phyloP scores from a whole-genome alignment of 1,284 basidiomycete genomes.

The Laetiporus sulphureus region DNA sequence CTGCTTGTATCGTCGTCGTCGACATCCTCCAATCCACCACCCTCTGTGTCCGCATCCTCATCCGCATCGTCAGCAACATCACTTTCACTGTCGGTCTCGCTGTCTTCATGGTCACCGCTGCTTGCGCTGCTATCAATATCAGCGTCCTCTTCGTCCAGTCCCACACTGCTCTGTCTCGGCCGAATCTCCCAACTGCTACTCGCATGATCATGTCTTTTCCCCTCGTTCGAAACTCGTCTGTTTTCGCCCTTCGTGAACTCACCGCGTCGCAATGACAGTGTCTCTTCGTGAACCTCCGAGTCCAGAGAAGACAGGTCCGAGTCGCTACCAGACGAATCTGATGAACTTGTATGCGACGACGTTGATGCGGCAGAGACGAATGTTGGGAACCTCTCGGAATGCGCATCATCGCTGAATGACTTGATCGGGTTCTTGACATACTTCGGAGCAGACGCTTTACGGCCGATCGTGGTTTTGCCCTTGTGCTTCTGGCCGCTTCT shows the following conservation, averaged over 20 bases:
- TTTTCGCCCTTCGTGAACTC: conserved; percentile 28
- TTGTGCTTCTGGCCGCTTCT: conserved; percentile 17
- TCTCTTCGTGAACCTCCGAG: conserved; percentile 33
- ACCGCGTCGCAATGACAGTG: conserved; percentile 50
- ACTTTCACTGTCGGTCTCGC: conserved; percentile 31
- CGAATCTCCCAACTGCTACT: conserved; percentile 58
- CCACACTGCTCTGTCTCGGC: conserved; percentile 61
- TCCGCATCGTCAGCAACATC: conserved; percentile 34
- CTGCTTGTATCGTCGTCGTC: conserved; percentile 27
- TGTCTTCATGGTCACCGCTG: conserved; percentile 39
- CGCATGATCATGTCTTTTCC: conserved; percentile 34
- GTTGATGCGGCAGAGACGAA: conserved; percentile 25
- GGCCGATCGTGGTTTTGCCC: conserved; percentile 21
- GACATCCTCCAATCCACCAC: conserved; percentile 33
- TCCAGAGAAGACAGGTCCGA: conserved; percentile 15
- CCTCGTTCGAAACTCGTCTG: conserved; percentile 14
- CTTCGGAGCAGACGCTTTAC: conserved; percentile 1
- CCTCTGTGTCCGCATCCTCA: conserved; percentile 40
- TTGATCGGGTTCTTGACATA: conserved; percentile 3
- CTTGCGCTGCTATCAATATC: conserved; percentile 30
- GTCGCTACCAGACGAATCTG: conserved; percentile 21
- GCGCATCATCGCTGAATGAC: conserved; percentile 18
- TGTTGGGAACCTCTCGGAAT: conserved; percentile 20
- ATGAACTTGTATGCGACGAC: conserved; percentile 22
- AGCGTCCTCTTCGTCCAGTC: conserved; percentile 38